A percentile compares a stretch with the other conserved stretches of the same genome.
Conservation (phyloP, 140 eudicot species). For the Erigeron philadelphicus region DNA sequence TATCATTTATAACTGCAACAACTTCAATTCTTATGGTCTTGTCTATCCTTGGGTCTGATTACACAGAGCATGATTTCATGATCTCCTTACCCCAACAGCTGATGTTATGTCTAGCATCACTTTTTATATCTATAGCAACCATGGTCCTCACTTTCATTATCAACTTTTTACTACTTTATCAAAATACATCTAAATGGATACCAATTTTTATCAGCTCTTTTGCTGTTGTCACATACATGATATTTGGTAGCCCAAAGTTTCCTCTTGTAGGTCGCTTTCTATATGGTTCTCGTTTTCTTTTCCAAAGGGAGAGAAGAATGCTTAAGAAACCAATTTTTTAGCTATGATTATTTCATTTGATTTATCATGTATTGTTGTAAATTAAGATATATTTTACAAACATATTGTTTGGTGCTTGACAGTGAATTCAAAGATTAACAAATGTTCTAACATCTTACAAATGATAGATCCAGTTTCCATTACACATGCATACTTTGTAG, state of each 20-base stretch:
- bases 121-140: conserved; percentile 1
- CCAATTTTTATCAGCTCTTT: neutral
- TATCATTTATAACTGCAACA: conserved; percentile 8
- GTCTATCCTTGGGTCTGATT: conserved; percentile 12
- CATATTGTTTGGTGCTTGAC: no score
- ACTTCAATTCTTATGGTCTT: conserved; percentile 3
- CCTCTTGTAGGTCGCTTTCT: neutral
- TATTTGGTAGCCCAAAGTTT: conserved; percentile 2
- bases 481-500: no score
- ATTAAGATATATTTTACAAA: no score
- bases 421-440: no score
- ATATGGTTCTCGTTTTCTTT: neutral
- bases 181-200: neutral
- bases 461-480: no score
- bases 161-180: neutral
- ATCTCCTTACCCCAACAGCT: conserved; percentile 5
- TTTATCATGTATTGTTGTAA: neutral
- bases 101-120: neutral
- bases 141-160: conserved; percentile 6
- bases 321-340: neutral
- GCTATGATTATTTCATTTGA: neutral
- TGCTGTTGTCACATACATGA: conserved; percentile 1
- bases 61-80: conserved; percentile 6
- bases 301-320: neutral
- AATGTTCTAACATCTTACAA: no score